Conservation (phyloP, 768 basidiomycete genomes). For the Naganishia kalamii region DNA sequence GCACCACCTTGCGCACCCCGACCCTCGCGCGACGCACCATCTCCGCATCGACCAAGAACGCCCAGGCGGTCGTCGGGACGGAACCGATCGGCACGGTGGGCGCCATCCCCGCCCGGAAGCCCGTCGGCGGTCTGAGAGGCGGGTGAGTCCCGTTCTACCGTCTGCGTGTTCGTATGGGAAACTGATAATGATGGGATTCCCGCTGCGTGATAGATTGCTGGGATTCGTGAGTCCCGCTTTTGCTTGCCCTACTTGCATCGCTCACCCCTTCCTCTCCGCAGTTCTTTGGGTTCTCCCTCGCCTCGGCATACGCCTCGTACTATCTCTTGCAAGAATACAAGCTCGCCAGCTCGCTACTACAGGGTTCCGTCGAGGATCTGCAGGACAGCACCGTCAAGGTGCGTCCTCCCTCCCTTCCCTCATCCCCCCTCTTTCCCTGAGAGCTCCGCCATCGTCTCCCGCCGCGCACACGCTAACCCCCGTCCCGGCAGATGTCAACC, state of each 20-base stretch:
- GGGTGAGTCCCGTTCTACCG: constrained; percentile 29
- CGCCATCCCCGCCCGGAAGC: constrained; percentile 26
- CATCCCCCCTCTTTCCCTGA: background rate
- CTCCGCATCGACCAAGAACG: background rate
- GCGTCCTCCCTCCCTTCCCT: constrained; percentile 13
- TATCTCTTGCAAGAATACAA: constrained; percentile 86
- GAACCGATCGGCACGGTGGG: constrained; percentile 29
- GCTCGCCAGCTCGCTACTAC: constrained; percentile 73
- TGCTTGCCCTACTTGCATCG: background rate
- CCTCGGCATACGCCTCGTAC: constrained; percentile 78
- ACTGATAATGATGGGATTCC: no score
- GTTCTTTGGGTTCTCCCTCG: constrained; percentile 81
- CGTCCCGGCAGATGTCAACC: constrained; percentile 34
- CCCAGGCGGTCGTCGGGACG: constrained; percentile 7
- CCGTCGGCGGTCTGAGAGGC: constrained; percentile 35
- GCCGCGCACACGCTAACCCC: background rate
- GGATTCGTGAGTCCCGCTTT: constrained; percentile 32
- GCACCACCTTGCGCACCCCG: background rate
- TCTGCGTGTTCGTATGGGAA: background rate
- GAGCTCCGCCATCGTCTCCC: background rate
- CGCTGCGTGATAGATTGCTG: constrained; percentile 27
- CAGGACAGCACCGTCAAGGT: constrained; percentile 78
- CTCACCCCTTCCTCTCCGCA: constrained; percentile 12
- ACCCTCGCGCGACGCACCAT: background rate
- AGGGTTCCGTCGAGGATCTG: constrained; percentile 79